Conservation (phyloP, 179 eudicot genomes). For the Amaranthus tricolor region DNA sequence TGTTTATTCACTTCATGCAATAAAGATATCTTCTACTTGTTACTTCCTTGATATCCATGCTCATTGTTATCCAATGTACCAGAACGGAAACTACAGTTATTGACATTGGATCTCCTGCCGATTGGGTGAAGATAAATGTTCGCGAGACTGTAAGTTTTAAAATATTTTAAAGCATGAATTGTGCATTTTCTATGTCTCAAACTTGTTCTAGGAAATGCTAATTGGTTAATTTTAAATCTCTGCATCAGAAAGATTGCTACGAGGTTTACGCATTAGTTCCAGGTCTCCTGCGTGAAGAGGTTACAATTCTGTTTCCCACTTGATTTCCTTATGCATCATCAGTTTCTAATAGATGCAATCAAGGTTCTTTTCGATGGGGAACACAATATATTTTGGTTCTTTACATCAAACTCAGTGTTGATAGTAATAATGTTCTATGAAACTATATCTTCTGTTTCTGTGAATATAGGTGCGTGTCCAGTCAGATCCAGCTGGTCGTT, state of each 20-base stretch:
- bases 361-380: not conserved
- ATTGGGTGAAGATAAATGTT: constrained; percentile 91
- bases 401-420: no score
- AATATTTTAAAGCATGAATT: not conserved
- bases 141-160: constrained; percentile 55
- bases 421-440: no score
- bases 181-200: not conserved
- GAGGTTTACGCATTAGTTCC: constrained; percentile 94
- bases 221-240: constrained; percentile 7
- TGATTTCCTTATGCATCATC: not conserved
- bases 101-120: constrained; percentile 89
- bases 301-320: constrained; percentile 8
- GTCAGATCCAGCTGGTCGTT: constrained; percentile 89
- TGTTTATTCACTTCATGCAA: not conserved
- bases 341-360: not conserved
- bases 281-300: constrained; percentile 94
- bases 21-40: not conserved
- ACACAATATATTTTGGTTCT: not conserved
- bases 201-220: constrained; percentile 1
- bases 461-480: constrained; percentile 70
- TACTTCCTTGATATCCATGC: constrained; percentile 12
- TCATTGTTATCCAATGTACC: constrained; percentile 21
- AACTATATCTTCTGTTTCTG: constrained; percentile 14
- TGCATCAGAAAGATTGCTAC: constrained; percentile 76
- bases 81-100: constrained; percentile 66